Evolutionary conservation across 305 asterid genomes (phyloP).

Genomic region (Fraxinus greggii): DNA sequence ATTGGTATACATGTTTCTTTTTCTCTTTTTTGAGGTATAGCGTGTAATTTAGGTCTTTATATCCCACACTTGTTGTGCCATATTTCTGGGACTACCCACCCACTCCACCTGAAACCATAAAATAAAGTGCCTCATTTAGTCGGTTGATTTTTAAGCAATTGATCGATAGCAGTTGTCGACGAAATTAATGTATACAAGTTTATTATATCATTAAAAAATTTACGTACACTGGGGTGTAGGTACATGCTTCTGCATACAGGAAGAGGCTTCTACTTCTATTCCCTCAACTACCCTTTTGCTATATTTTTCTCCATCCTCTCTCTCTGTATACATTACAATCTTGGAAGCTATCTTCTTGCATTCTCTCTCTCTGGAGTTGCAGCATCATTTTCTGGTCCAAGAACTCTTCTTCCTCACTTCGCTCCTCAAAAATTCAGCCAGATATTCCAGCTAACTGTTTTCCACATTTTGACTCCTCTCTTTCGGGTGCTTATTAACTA

Average conservation of each 20-base stretch:
- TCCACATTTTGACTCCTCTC: slow-evolving; percentile 27
- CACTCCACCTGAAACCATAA: background rate
- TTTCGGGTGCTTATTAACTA: slow-evolving; percentile 21
- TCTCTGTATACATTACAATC: slow-evolving; percentile 8
- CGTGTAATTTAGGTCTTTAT: slow-evolving; percentile 30
- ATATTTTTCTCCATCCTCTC: slow-evolving; percentile 23
- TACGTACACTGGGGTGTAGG: background rate
- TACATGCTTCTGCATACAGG: background rate
- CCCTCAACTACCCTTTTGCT: slow-evolving; percentile 54
- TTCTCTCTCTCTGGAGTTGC: slow-evolving; percentile 44
- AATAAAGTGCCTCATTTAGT: background rate
- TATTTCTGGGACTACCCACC: slow-evolving; percentile 13
- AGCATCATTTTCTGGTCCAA: slow-evolving; percentile 70
- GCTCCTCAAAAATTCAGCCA: slow-evolving; percentile 34
- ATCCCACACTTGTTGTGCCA: slow-evolving; percentile 32
- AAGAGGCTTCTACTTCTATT: slow-evolving; percentile 29
- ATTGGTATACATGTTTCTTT: background rate
- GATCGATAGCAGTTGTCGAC: background rate
- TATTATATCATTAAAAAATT: background rate
- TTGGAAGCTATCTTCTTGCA: slow-evolving; percentile 35
- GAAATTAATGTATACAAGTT: background rate
- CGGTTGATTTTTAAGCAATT: background rate
- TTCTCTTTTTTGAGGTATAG: slow-evolving; percentile 10
- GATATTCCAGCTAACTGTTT: slow-evolving; percentile 42
- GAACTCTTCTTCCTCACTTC: slow-evolving; percentile 31